phyloP scores from a whole-genome alignment of 306 rosid genomes.

The Cucurbita pepo region DNA sequence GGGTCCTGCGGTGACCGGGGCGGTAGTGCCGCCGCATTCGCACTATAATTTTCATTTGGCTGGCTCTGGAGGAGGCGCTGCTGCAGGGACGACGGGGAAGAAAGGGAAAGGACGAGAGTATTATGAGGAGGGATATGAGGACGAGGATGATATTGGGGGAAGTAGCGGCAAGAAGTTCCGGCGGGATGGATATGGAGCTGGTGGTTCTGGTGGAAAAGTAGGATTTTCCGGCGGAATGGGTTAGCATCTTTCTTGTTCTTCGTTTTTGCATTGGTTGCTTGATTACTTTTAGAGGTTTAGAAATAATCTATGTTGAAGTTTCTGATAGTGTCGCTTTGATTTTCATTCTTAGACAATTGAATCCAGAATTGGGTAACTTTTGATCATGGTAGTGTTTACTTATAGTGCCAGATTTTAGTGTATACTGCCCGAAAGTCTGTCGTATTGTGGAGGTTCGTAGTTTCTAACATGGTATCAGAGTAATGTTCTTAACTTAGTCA shows the following conservation, averaged over 20 bases:
- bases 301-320: not conserved
- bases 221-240: constrained; percentile 43
- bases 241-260: constrained; percentile 18
- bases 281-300: not conserved
- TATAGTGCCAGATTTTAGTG: not conserved
- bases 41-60: constrained; percentile 43
- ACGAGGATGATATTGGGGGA: constrained; percentile 48
- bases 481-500: no score
- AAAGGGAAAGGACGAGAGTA: constrained; percentile 57
- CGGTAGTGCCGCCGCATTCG: constrained; percentile 10
- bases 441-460: not conserved
- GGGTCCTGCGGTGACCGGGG: constrained; percentile 5
- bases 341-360: not conserved
- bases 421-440: not conserved
- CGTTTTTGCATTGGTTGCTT: not conserved
- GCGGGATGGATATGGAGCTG: constrained; percentile 55
- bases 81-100: constrained; percentile 29
- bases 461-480: no score
- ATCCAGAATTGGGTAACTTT: not conserved
- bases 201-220: constrained; percentile 51
- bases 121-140: constrained; percentile 68
- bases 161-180: constrained; percentile 60
- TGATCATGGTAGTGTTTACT: not conserved
- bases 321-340: not conserved
- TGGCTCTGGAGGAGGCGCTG: constrained; percentile 15